Evolutionary conservation across 495 filamentous ascomycete species (phyloP).

Genomic region (Emericellopsis terricola): DNA sequence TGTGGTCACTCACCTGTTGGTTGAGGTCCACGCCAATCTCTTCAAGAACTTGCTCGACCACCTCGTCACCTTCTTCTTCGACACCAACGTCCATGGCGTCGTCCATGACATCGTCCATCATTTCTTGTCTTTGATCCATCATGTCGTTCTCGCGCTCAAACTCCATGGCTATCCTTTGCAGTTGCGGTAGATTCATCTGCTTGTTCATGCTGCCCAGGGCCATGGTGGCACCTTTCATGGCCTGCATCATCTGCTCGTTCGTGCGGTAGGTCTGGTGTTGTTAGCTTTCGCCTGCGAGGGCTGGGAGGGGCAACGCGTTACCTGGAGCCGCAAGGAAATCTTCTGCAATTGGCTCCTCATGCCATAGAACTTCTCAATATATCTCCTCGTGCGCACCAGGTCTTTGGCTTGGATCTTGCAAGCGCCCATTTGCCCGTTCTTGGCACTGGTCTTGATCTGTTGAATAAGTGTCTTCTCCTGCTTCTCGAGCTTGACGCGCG

Average conservation of each 20-base stretch:
- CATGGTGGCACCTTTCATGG: constrained; percentile 93
- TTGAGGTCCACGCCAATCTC: constrained; percentile 90
- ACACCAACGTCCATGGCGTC: constrained; percentile 89
- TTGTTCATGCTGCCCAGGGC: constrained; percentile 91
- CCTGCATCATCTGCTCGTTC: constrained; percentile 99
- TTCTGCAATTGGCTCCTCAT: constrained; percentile 96
- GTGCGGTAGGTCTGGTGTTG: constrained; percentile 68
- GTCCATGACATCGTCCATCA: constrained; percentile 99
- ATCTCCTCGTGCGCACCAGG: constrained; percentile 81
- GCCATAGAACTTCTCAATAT: constrained; percentile 94
- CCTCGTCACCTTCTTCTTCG: constrained; percentile 83
- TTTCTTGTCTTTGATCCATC: constrained; percentile 97
- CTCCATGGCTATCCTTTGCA: constrained; percentile 97
- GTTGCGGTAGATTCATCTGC: constrained; percentile 86
- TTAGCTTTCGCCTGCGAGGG: constrained; percentile 4
- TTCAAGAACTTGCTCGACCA: constrained; percentile 88
- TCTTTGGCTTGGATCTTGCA: constrained; percentile 97
- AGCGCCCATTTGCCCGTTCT: constrained; percentile 91
- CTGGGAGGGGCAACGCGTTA: constrained; percentile 13
- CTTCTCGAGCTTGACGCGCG: constrained; percentile 86
- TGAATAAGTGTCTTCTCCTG: constrained; percentile 93
- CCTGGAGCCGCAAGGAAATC: constrained; percentile 87
- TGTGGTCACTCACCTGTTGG: constrained; percentile 45
- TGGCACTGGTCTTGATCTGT: constrained; percentile 94
- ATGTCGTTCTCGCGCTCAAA: constrained; percentile 98